Evolutionary conservation across 2,329 filamentous ascomycete genomes (phyloP).

Genomic region (Cyphellophora attinorum): DNA sequence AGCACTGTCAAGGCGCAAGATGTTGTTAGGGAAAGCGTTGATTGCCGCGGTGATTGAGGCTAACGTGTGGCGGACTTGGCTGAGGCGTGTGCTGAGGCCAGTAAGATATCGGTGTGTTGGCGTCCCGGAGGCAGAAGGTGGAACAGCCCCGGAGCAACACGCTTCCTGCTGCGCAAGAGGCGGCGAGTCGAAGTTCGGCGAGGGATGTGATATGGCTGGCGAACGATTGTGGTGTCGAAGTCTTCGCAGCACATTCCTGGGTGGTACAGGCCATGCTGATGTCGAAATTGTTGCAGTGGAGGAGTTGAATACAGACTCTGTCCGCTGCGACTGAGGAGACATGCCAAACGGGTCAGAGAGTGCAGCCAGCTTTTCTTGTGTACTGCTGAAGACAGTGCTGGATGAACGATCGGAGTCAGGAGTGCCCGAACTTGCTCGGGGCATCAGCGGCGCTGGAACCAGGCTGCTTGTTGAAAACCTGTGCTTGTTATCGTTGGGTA

Average conservation of each 20-base stretch:
- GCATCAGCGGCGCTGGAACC: conserved; percentile 4
- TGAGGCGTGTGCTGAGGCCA: conserved; percentile 3
- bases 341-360: conserved; percentile 10
- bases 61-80: conserved; percentile 5
- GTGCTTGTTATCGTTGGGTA: background rate
- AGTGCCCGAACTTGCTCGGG: no score
- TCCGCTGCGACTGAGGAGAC: conserved; percentile 1
- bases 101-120: no score
- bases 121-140: no score
- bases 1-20: conserved; percentile 10
- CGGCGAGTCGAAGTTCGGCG: no score
- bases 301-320: background rate
- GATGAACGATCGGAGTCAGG: conserved; percentile 3
- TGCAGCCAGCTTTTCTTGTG: background rate
- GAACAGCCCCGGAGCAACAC: no score
- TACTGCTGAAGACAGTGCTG: conserved; percentile 5
- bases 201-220: no score
- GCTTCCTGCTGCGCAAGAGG: no score
- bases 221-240: no score
- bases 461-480: conserved; percentile 3
- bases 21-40: conserved; percentile 8
- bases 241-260: background rate
- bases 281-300: background rate
- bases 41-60: conserved; percentile 10
- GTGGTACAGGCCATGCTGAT: background rate